These are phyloP conservation scores for Curvularia hawaiiensis DNA, from an alignment of 2,329 filamentous ascomycete genomes.

Conservation along the genomic window DNA sequence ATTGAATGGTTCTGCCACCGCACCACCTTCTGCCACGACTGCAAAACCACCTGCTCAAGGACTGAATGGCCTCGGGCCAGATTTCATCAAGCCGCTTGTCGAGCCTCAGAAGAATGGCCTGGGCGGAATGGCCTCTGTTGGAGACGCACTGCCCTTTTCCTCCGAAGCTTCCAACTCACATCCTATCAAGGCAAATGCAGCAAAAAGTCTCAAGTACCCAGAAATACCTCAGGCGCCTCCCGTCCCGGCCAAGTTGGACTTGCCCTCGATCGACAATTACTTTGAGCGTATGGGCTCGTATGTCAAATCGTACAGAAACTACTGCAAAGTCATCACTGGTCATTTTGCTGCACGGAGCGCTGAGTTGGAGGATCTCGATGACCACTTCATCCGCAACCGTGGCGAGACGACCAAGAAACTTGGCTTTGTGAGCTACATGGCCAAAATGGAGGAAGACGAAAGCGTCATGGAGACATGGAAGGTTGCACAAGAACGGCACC, in stretches of 20 bases:
- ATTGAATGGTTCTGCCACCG: slow-evolving; percentile 24
- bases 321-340: slow-evolving; percentile 59
- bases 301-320: slow-evolving; percentile 61
- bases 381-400: slow-evolving; percentile 57
- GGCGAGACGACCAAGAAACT: slow-evolving; percentile 56
- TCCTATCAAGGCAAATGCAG: slow-evolving; percentile 48
- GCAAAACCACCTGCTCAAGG: slow-evolving; percentile 25
- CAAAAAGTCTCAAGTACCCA: slow-evolving; percentile 54
- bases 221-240: slow-evolving; percentile 58
- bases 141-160: slow-evolving; percentile 62
- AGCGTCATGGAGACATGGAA: slow-evolving; percentile 66
- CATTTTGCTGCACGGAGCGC: slow-evolving; percentile 62
- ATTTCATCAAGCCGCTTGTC: slow-evolving; percentile 57
- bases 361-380: slow-evolving; percentile 50
- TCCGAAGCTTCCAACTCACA: slow-evolving; percentile 57
- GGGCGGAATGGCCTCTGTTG: slow-evolving; percentile 60
- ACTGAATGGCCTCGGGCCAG: slow-evolving; percentile 55
- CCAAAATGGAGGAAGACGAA: slow-evolving; percentile 68
- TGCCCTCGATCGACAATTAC: slow-evolving; percentile 57
- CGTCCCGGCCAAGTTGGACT: slow-evolving; percentile 52
- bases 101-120: slow-evolving; percentile 51
- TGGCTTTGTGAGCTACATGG: slow-evolving; percentile 64
- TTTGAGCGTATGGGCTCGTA: slow-evolving; percentile 60
- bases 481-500: slow-evolving; percentile 64
- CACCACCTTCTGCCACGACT: slow-evolving; percentile 24